A percentile compares a stretch with the other conserved stretches of the same genome.
Evolutionary conservation across 2,329 filamentous ascomycete genomes (phyloP).

Genomic region (Fusarium sp.): DNA sequence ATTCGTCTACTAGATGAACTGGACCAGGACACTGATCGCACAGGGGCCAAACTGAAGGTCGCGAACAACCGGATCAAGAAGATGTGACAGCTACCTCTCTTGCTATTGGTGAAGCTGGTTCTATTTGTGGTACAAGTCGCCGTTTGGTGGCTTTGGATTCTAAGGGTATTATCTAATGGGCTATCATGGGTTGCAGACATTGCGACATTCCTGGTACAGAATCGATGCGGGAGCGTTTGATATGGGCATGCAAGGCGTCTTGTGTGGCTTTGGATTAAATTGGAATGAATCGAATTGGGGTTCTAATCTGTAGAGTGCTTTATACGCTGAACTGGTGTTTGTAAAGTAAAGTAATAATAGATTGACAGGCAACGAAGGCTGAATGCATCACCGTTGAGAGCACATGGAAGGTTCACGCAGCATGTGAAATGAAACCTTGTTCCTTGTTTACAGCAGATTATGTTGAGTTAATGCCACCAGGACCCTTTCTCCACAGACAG

Average conservation of each 20-base stretch:
- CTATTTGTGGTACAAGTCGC: conserved; percentile 43
- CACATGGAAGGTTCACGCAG: background rate
- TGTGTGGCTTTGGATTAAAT: conserved; percentile 13
- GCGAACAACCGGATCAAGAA: conserved; percentile 77
- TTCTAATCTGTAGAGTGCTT: background rate
- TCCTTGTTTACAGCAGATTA: conserved; percentile 4
- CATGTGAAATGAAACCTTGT: conserved; percentile 21
- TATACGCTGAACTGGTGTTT: background rate
- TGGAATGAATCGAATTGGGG: background rate
- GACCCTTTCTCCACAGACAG: conserved; percentile 5
- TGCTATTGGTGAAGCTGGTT: conserved; percentile 40
- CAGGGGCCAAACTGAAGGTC: conserved; percentile 75
- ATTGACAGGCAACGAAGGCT: background rate
- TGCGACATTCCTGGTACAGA: conserved; percentile 40
- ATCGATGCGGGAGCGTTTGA: conserved; percentile 9
- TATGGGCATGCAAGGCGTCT: conserved; percentile 31
- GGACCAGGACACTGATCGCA: conserved; percentile 71
- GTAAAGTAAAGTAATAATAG: conserved; percentile 4
- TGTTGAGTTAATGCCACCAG: background rate
- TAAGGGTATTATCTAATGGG: conserved; percentile 29
- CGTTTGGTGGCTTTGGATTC: conserved; percentile 47
- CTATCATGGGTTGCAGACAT: conserved; percentile 44
- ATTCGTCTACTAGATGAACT: conserved; percentile 74
- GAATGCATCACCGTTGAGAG: conserved; percentile 22
- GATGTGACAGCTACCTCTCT: conserved; percentile 58